A percentile compares a stretch with the other conserved stretches of the same genome.
Evolutionary conservation across 192 early-diverging fungal species (phyloP).

Genomic region (Entrophospora sp.): DNA sequence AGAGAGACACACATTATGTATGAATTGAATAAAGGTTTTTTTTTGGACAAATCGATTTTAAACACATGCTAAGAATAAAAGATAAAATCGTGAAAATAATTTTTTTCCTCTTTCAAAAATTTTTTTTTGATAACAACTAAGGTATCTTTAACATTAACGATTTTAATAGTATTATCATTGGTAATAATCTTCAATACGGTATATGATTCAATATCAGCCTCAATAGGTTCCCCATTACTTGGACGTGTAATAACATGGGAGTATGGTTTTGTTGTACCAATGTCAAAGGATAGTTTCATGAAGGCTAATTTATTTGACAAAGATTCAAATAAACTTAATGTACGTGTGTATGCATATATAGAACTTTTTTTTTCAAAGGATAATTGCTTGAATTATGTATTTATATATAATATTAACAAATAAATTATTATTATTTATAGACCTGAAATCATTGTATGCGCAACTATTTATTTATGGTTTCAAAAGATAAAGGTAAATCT

Average conservation of each 20-base stretch:
- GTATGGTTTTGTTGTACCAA: constrained; percentile 61
- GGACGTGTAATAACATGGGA: constrained; percentile 67
- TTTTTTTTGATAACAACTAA: too few species aligned
- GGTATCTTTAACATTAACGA: not conserved
- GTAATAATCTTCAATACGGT: constrained; percentile 49
- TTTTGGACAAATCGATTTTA: too few species aligned
- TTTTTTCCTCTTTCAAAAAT: too few species aligned
- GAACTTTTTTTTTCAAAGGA: not conserved
- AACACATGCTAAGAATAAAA: too few species aligned
- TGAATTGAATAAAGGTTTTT: too few species aligned
- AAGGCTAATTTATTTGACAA: constrained; percentile 67
- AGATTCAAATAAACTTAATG: constrained; percentile 75
- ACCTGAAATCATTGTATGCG: constrained; percentile 85
- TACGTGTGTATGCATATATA: constrained; percentile 28
- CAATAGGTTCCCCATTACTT: constrained; percentile 55
- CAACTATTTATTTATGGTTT: constrained; percentile 83
- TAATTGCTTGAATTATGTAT: too few species aligned
- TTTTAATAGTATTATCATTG: constrained; percentile 20
- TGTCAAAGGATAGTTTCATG: constrained; percentile 59
- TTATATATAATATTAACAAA: too few species aligned
- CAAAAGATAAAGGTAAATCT: constrained; percentile 25
- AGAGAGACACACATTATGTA: too few species aligned
- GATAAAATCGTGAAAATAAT: too few species aligned
- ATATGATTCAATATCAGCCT: constrained; percentile 68
- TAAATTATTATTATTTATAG: constrained; percentile 33